Conservation (phyloP, 139 green algal species). For the Penium margaritaceum region DNA sequence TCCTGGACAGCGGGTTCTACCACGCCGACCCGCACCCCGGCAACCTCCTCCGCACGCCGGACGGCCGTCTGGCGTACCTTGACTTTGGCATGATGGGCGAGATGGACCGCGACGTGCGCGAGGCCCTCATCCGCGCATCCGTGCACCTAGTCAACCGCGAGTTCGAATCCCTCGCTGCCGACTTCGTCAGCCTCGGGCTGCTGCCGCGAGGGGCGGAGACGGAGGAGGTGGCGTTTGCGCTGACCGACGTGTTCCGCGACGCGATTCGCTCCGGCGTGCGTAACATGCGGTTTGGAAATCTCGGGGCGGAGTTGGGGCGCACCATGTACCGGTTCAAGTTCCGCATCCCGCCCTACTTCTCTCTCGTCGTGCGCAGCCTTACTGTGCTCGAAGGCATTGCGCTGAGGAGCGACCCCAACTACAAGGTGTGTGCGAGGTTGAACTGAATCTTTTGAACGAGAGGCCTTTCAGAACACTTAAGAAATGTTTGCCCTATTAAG, state of each 20-base stretch:
- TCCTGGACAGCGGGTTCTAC: slow-evolving; percentile 48
- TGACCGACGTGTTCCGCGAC: slow-evolving; percentile 32
- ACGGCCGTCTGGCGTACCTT: slow-evolving; percentile 40
- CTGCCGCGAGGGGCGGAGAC: slow-evolving; percentile 13
- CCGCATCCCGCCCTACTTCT: slow-evolving; percentile 41
- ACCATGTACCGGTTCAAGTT: slow-evolving; percentile 48
- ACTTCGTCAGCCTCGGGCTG: no score
- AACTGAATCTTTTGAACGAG: no score
- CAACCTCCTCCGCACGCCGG: slow-evolving; percentile 44
- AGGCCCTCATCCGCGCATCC: slow-evolving; percentile 33
- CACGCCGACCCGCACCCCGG: slow-evolving; percentile 48
- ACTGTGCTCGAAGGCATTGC: no score
- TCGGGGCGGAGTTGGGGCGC: slow-evolving; percentile 25
- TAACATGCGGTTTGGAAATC: slow-evolving; percentile 45
- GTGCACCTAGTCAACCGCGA: slow-evolving; percentile 45
- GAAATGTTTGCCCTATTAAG: no score
- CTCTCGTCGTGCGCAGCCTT: no score
- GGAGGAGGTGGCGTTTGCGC: slow-evolving; percentile 11
- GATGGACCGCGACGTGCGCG: slow-evolving; percentile 19
- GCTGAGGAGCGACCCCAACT: no score
- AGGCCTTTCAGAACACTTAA: no score
- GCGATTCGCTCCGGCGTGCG: slow-evolving; percentile 29
- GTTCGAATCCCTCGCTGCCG: slow-evolving; percentile 17
- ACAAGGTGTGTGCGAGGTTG: no score
- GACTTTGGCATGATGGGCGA: slow-evolving; percentile 46